phyloP scores from a whole-genome alignment of 2,329 filamentous ascomycete genomes.

The Thielaviopsis euricoi region DNA sequence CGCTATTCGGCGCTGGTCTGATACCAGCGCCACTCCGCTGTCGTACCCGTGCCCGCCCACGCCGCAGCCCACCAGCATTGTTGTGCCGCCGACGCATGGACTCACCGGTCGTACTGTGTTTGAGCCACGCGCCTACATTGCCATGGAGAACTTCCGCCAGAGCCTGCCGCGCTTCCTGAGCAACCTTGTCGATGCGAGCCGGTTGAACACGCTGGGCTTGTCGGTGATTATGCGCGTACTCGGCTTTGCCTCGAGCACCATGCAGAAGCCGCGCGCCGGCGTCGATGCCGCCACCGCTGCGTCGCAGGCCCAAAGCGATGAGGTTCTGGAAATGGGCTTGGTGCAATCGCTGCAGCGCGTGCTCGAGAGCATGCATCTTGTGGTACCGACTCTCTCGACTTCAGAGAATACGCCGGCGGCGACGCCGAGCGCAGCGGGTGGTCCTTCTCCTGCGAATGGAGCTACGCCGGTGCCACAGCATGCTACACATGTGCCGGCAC shows the following conservation, averaged over 20 bases:
- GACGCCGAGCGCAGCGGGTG: neutral
- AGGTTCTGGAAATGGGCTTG: conserved; percentile 25
- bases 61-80: conserved; percentile 13
- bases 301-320: conserved; percentile 18
- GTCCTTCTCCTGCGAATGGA: neutral
- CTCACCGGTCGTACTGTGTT: conserved; percentile 18
- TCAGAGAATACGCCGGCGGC: conserved; percentile 5
- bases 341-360: conserved; percentile 25
- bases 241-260: conserved; percentile 29
- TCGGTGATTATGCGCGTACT: conserved; percentile 35
- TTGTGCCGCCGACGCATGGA: conserved; percentile 9
- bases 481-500: neutral
- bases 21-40: conserved; percentile 20
- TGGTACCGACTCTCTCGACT: neutral
- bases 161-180: conserved; percentile 26
- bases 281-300: conserved; percentile 16
- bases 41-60: conserved; percentile 15
- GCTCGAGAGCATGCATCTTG: conserved; percentile 22
- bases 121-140: conserved; percentile 25
- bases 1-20: conserved; percentile 20
- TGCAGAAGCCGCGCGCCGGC: conserved; percentile 20
- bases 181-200: conserved; percentile 23
- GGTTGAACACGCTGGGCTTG: conserved; percentile 29
- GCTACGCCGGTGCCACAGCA: neutral
- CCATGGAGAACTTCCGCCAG: conserved; percentile 29